Conservation (phyloP, 176 grass and related monocot species). For the Cenchrus americanus region DNA sequence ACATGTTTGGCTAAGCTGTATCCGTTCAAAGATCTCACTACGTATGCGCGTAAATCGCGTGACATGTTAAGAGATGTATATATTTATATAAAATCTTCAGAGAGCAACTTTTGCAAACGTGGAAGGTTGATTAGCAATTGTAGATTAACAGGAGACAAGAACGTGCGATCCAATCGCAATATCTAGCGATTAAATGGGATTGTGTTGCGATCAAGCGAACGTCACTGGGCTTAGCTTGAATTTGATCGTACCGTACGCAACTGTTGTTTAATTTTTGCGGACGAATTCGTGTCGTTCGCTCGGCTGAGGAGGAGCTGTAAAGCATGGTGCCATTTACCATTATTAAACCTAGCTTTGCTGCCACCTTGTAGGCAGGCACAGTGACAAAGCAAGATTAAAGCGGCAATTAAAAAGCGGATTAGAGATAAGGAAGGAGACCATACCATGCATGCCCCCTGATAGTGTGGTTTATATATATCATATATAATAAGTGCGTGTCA, state of each 20-base stretch:
- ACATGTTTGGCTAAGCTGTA: not conserved
- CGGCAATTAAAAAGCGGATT: not conserved
- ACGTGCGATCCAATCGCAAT: not conserved
- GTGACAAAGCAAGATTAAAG: not conserved
- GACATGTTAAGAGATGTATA: not conserved
- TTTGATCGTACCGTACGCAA: not conserved
- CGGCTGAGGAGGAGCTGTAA: not conserved
- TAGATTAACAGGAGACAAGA: constrained; percentile 3
- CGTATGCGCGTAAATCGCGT: constrained; percentile 9
- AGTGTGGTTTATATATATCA: not conserved
- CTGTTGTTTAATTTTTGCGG: constrained; percentile 10
- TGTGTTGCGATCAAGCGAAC: not conserved
- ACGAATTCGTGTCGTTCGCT: constrained; percentile 2
- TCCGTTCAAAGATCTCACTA: not conserved
- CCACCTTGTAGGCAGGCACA: constrained; percentile 21
- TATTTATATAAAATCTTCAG: not conserved
- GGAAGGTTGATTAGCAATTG: not conserved
- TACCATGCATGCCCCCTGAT: not conserved
- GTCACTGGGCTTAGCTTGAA: not conserved
- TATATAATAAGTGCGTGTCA: not conserved
- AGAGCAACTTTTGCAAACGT: not conserved
- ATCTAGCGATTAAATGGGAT: not conserved
- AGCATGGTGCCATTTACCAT: not conserved
- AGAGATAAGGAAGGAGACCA: not conserved
- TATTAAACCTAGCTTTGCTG: not conserved